Percentiles rank a stretch among this genome's conserved stretches.
These are phyloP conservation scores for Garcia nutans DNA, from an alignment of 345 rosid species.

Conservation along the genomic window DNA sequence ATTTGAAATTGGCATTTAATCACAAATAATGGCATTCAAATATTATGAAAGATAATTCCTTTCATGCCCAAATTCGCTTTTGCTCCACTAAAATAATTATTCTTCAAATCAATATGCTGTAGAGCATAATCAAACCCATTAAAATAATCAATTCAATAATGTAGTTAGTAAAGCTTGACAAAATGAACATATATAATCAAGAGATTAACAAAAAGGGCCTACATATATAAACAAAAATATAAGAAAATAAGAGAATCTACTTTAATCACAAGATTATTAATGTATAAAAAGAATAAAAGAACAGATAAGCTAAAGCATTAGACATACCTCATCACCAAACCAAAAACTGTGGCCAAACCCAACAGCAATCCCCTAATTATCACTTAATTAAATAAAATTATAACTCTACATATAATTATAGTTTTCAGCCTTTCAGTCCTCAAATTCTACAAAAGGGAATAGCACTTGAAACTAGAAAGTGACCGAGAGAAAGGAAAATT, in stretches of 20 bases:
- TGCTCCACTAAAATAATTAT: background rate
- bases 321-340: constrained; percentile 19
- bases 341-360: constrained; percentile 20
- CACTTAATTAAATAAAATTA: constrained; percentile 21
- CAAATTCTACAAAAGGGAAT: background rate
- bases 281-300: background rate
- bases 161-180: constrained; percentile 12
- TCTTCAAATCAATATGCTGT: background rate
- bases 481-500: background rate
- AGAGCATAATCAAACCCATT: constrained; percentile 2
- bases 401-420: constrained; percentile 8
- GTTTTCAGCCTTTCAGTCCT: constrained; percentile 7
- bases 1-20: background rate
- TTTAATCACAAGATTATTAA: constrained; percentile 9
- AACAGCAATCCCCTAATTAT: constrained; percentile 23
- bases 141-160: background rate
- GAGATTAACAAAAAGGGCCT: background rate
- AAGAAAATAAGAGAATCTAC: constrained; percentile 24
- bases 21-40: background rate
- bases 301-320: constrained; percentile 15
- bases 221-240: background rate
- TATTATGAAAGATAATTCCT: background rate
- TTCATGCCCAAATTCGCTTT: background rate
- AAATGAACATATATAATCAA: constrained; percentile 4
- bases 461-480: background rate